These are phyloP conservation scores for Solanum neorickii DNA, from an alignment of 257 asterid genomes.

Conservation along the genomic window DNA sequence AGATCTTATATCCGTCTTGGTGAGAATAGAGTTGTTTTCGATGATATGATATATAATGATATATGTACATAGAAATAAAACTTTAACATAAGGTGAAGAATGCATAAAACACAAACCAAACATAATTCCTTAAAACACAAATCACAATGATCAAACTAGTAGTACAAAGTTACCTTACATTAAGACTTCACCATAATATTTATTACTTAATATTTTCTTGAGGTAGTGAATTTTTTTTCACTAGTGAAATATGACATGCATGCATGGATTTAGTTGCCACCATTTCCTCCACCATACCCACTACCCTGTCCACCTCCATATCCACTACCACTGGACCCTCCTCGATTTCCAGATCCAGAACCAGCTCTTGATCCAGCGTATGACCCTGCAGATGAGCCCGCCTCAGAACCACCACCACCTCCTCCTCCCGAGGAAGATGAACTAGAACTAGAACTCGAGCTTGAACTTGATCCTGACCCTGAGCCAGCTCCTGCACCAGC, in stretches of 20 bases:
- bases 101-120: neutral
- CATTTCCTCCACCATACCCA: slow-evolving; percentile 41
- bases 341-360: slow-evolving; percentile 25
- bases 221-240: neutral
- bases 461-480: slow-evolving; percentile 16
- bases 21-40: neutral
- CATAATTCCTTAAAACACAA: neutral
- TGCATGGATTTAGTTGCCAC: slow-evolving; percentile 18
- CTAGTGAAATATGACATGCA: neutral
- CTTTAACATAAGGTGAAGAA: neutral
- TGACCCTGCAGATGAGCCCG: slow-evolving; percentile 62
- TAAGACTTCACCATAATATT: neutral
- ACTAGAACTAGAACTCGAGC: slow-evolving; percentile 14
- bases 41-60: neutral
- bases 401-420: slow-evolving; percentile 44
- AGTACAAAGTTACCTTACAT: neutral
- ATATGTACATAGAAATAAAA: neutral
- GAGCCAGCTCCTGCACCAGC: slow-evolving; percentile 19
- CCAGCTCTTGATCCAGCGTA: slow-evolving; percentile 58
- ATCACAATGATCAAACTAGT: neutral
- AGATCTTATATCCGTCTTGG: neutral
- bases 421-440: slow-evolving; percentile 14
- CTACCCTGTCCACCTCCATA: slow-evolving; percentile 19
- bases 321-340: slow-evolving; percentile 4
- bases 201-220: neutral